Conservation (phyloP, 2,329 filamentous ascomycete species). For the Monilinia polystroma region DNA sequence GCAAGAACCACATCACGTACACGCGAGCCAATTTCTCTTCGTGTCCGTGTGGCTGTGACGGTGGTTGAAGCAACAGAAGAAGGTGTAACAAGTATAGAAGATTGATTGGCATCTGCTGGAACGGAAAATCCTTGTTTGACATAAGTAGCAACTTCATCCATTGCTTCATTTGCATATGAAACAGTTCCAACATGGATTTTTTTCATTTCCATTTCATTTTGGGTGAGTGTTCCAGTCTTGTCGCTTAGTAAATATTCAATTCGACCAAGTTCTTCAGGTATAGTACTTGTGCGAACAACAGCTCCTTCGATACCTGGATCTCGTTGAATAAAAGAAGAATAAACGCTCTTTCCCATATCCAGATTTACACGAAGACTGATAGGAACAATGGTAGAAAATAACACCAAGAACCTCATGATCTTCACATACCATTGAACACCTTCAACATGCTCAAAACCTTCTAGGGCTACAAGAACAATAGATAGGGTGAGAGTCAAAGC, state of each 20-base stretch:
- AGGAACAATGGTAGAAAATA: conserved; percentile 99
- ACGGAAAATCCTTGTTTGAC: conserved; percentile 77
- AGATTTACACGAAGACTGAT: conserved; percentile 95
- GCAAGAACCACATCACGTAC: conserved; percentile 92
- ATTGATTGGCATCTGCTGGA: conserved; percentile 47
- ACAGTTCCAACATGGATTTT: conserved; percentile 98
- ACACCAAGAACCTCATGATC: conserved; percentile 94
- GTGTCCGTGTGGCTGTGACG: conserved; percentile 71
- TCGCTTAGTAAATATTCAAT: conserved; percentile 97
- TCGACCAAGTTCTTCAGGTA: conserved; percentile 90
- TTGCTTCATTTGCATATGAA: conserved; percentile 96
- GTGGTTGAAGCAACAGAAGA: conserved; percentile 63
- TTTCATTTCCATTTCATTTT: conserved; percentile 98
- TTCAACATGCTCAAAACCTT: conserved; percentile 70
- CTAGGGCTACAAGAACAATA: conserved; percentile 80
- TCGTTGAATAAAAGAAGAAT: conserved; percentile 91
- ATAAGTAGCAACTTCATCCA: conserved; percentile 92
- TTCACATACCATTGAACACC: conserved; percentile 86
- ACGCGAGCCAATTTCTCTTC: conserved; percentile 88
- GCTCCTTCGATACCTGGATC: conserved; percentile 88
- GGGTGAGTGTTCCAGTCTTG: conserved; percentile 96
- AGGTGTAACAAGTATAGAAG: conserved; percentile 65
- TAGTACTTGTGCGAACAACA: conserved; percentile 93
- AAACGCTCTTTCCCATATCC: conserved; percentile 95
- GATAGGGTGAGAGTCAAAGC: conserved; percentile 83